These are phyloP conservation scores for Leccinum pachyderme DNA, from an alignment of 1,284 basidiomycete genomes.

Conservation along the genomic window DNA sequence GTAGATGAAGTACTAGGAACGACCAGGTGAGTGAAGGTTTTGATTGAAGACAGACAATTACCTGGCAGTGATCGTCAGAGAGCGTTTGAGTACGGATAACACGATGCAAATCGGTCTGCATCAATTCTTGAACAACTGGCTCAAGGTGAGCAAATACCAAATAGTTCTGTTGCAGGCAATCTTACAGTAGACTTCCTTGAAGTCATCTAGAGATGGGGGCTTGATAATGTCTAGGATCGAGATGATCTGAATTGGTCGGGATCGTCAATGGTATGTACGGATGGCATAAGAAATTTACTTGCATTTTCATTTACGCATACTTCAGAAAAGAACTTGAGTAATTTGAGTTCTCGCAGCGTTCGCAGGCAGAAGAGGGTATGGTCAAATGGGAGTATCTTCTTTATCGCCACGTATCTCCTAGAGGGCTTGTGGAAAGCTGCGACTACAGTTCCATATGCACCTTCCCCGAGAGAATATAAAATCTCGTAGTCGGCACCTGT, in stretches of 20 bases:
- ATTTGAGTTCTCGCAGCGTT: constrained; percentile 77
- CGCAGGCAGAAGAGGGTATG: constrained; percentile 78
- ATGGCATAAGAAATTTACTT: constrained; percentile 23
- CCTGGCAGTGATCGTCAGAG: constrained; percentile 88
- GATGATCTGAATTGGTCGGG: constrained; percentile 56
- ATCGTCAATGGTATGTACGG: neutral
- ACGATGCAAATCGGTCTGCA: constrained; percentile 89
- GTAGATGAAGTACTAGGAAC: constrained; percentile 60
- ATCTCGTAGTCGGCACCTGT: constrained; percentile 73
- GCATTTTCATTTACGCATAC: constrained; percentile 80
- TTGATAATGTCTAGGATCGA: constrained; percentile 86
- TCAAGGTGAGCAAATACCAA: constrained; percentile 5
- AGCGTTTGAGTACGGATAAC: constrained; percentile 88
- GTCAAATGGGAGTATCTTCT: constrained; percentile 84
- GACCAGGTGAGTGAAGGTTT: constrained; percentile 8
- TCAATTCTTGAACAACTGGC: constrained; percentile 83
- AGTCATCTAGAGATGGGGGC: constrained; percentile 70
- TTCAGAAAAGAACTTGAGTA: constrained; percentile 82
- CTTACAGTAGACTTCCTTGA: constrained; percentile 82
- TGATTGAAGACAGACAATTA: constrained; percentile 26
- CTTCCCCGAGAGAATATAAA: constrained; percentile 73
- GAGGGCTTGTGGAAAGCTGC: constrained; percentile 67
- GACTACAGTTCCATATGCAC: constrained; percentile 72
- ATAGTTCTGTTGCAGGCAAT: neutral
- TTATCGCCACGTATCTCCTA: constrained; percentile 71